Base-by-base conservation (phyloP, 257 asterid species). In the Plantago ovata region DNA sequence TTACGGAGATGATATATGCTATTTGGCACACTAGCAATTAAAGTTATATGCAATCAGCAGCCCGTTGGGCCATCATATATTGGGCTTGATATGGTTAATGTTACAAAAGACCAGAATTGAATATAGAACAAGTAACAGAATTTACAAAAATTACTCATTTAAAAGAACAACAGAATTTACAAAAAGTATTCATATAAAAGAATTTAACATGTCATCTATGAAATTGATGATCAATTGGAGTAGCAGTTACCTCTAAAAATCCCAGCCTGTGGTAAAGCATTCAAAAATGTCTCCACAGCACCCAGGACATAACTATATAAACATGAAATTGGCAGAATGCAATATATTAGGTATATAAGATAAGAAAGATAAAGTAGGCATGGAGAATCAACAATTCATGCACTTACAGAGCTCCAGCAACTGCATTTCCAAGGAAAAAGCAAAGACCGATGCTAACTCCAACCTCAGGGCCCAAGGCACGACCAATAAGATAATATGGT, bases 381-480 rank as follows among this genome's bases (percentile, higher is more conserved):
- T 52, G 61, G 49, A 41, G 56, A 46, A 24, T 20, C 40, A 53
- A 48, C 55, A 68, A 64, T 41, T 56, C 50, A 40, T 52, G 71
- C 54, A 88, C 98, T 92, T 82, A 92, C 98, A 92, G 93, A 53
- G 98, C 85, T 63, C 96, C 98, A 61, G 96, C 95, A 71, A 92
- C 94, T 10, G 98, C 96, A 79, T 84, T 92, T 75, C 98, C 98
- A 57, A 92, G 94, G 82, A 92, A 92, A 83, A 92, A 92, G 62
- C 98, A 92, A 40, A 92, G 84, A 61, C 98, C 98, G 53, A 92
- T 92, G 91, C 98, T 92, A 54, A 92, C 96, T 50, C 98, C 98
- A 74, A 92, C 98, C 74, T 92, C 98, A 19, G 98, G 98, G 71
- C 96, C 96, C 90, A 92, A 81, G 64, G 98, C 96, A 69, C 98